Base-by-base conservation (phyloP, 805 yeast genomes). In the Saccharomycopsis sp. region DNA sequence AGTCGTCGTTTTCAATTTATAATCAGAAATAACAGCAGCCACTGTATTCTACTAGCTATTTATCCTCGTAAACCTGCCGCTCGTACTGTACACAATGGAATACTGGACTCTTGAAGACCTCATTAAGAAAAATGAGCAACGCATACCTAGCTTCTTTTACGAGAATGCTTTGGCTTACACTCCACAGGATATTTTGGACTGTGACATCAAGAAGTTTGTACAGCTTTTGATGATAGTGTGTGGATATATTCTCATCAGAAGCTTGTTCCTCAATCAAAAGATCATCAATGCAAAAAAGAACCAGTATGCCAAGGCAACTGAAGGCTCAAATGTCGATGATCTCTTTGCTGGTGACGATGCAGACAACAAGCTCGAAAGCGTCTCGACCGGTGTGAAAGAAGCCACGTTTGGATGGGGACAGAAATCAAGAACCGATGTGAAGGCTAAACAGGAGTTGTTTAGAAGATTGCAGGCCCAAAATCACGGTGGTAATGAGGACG, bases 341-440 rank as follows among this genome's bases (percentile, higher is more conserved):
- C 53, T 56, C 38, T 58, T 57, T 52, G 56, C 42, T 12, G 56
- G 38, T 17, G 53, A 54, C n/a, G 19, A 47, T 17, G 20, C 29
- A n/a, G 56, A 44, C 19, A 54, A 34, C 19, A 47, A 29, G 38
- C 38, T 29, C 38, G 62, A 54, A 23, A 56, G 51, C 3, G 50
- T 50, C 7, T 41, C 55, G 12, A 35, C 55, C 24, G 60, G 42
- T 7, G 47, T 60, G 5, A 50, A 56, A 22, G 63, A 61, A 52
- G 59, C 63, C 29, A 41, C 56, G 15, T 58, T 64, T 63, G 57
- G 61, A 25, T 58, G 64, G 62, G 58, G 60, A 23, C 58, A 58
- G 57, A 53, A 58, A 44, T 52, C 57, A 52, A 55, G 58, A 54
- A 34, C 52, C 47, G 55, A 58, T 19, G 19, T 58, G 23, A 50